phyloP scores from a whole-genome alignment of 176 grass and related monocot species.

The Ensete ventricosum region DNA sequence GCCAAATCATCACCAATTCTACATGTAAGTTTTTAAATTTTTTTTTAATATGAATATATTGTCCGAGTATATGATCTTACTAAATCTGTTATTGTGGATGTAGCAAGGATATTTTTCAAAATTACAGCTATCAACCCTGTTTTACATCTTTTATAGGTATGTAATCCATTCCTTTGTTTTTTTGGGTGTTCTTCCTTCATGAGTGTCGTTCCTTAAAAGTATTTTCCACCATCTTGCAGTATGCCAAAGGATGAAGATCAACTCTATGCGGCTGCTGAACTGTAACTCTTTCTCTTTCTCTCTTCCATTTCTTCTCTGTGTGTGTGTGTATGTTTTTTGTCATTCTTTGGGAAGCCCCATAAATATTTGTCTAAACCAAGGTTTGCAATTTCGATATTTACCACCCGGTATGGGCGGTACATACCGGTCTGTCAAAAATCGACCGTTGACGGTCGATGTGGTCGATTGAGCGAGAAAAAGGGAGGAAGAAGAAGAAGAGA shows the following conservation, averaged over 20 bases:
- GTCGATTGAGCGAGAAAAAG: too few relatives aligned
- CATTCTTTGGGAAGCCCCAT: too few relatives aligned
- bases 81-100: slow-evolving; percentile 39
- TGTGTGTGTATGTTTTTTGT: not conserved
- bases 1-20: slow-evolving; percentile 46
- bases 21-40: slow-evolving; percentile 49
- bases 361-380: not conserved
- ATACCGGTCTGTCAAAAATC: too few relatives aligned
- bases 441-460: too few relatives aligned
- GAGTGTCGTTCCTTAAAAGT: slow-evolving; percentile 3
- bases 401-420: too few relatives aligned
- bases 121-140: slow-evolving; percentile 48
- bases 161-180: not conserved
- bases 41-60: not conserved
- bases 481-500: too few relatives aligned
- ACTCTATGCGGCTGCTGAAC: slow-evolving; percentile 68
- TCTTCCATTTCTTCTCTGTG: not conserved
- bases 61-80: slow-evolving; percentile 20
- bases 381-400: too few relatives aligned
- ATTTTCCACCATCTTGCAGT: slow-evolving; percentile 35
- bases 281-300: slow-evolving; percentile 37
- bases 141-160: slow-evolving; percentile 99
- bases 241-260: slow-evolving; percentile 99
- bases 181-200: slow-evolving; percentile 9
- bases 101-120: slow-evolving; percentile 65